Conservation (phyloP, 2,329 filamentous ascomycete species). For the Calonectria honghensis region DNA sequence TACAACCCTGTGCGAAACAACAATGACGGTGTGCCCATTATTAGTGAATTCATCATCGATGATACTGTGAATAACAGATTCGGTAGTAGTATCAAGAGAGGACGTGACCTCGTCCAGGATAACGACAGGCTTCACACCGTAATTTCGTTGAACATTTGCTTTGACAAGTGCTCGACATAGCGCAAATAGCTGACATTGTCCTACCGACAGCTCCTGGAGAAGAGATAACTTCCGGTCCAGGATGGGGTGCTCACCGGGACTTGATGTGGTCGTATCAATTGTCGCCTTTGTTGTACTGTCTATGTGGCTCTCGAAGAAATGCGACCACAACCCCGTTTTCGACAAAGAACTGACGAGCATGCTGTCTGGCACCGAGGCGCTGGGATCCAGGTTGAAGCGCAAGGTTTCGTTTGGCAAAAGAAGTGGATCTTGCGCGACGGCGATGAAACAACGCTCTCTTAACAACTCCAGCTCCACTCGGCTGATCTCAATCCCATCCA, state of each 20-base stretch:
- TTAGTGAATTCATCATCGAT: neutral
- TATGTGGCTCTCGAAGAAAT: neutral
- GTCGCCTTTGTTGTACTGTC: neutral
- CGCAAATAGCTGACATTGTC: neutral
- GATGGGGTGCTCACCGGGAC: neutral
- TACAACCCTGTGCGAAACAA: neutral
- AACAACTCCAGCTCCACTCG: neutral
- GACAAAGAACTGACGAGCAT: neutral
- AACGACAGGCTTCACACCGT: neutral
- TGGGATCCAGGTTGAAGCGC: constrained; percentile 1
- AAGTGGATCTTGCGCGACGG: neutral
- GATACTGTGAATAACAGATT: neutral
- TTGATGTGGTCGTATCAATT: neutral
- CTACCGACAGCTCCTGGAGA: neutral
- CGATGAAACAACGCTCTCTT: neutral
- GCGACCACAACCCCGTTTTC: neutral
- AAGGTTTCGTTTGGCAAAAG: constrained; percentile 1
- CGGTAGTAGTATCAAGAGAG: neutral
- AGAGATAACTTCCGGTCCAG: neutral
- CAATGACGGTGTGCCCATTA: neutral
- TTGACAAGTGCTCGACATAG: constrained; percentile 5
- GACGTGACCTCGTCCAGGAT: constrained; percentile 1
- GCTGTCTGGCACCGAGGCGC: neutral
- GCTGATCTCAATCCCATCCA: neutral
- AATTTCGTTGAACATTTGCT: neutral